A percentile compares a stretch with the other conserved stretches of the same genome.
These are phyloP conservation scores for Rhododendron kiyosumense DNA, from an alignment of 148 eudicot genomes.

Conservation along the genomic window DNA sequence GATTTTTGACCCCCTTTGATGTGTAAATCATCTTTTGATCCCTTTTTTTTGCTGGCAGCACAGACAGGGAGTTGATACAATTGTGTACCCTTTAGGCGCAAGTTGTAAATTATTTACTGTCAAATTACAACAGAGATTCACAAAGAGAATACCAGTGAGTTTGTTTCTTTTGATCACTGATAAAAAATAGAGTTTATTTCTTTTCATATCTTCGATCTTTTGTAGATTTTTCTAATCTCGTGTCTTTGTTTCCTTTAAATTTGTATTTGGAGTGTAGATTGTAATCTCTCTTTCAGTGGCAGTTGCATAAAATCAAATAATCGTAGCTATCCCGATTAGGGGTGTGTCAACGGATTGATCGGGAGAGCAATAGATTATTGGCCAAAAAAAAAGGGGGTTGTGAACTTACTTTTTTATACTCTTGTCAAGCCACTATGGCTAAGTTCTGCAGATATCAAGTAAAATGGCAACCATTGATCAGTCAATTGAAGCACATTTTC, in stretches of 20 bases:
- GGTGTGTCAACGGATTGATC: too few species aligned
- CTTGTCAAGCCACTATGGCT: too few species aligned
- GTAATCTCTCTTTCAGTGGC: background rate
- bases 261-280: background rate
- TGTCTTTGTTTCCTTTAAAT: background rate
- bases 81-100: background rate
- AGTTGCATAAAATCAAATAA: background rate
- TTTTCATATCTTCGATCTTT: background rate
- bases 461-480: too few species aligned
- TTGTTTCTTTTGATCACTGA: background rate
- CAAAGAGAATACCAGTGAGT: background rate
- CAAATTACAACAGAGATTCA: background rate
- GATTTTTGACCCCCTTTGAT: background rate
- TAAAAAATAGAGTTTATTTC: too few species aligned
- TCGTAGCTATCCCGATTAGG: too few species aligned
- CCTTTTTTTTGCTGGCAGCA: background rate
- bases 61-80: background rate
- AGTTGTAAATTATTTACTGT: constrained; percentile 2
- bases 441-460: too few species aligned
- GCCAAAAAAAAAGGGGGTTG: too few species aligned
- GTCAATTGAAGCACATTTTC: too few species aligned
- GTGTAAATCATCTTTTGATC: background rate
- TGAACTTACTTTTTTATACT: too few species aligned
- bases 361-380: too few species aligned
- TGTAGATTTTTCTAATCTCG: background rate